These are phyloP conservation scores for Neonectria magnoliae DNA, from an alignment of 2,329 filamentous ascomycete genomes.

Conservation along the genomic window DNA sequence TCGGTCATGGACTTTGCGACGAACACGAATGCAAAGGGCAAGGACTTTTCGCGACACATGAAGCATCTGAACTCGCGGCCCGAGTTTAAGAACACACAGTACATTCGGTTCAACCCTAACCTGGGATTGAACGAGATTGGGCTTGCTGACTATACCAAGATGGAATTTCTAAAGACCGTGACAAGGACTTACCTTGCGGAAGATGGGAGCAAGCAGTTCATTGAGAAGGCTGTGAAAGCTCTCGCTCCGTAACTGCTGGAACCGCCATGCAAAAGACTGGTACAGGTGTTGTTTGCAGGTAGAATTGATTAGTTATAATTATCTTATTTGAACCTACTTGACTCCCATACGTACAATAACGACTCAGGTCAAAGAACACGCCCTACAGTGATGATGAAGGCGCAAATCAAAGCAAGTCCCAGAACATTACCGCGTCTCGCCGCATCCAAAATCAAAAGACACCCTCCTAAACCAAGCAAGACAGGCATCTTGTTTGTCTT, in stretches of 20 bases:
- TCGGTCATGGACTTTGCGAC: constrained; percentile 35
- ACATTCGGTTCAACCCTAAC: constrained; percentile 22
- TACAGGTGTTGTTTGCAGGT: too few relatives aligned
- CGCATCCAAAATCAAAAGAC: too few relatives aligned
- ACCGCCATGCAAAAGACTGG: too few relatives aligned
- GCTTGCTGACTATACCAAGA: constrained; percentile 24
- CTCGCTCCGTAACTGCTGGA: not conserved
- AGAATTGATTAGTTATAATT: too few relatives aligned
- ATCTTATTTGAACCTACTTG: too few relatives aligned
- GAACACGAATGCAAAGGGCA: constrained; percentile 34
- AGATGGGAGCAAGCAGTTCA: not conserved
- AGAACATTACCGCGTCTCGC: too few relatives aligned
- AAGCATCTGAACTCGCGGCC: not conserved
- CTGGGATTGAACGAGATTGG: constrained; percentile 25
- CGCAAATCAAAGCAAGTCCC: too few relatives aligned
- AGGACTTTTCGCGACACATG: constrained; percentile 34
- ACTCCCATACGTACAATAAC: too few relatives aligned
- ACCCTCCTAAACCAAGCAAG: too few relatives aligned
- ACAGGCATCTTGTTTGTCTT: too few relatives aligned
- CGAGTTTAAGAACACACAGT: constrained; percentile 24
- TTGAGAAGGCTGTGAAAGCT: not conserved
- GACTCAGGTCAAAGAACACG: too few relatives aligned
- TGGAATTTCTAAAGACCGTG: not conserved
- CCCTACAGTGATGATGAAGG: too few relatives aligned
- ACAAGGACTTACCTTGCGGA: not conserved